Base-by-base conservation (phyloP, 1,284 basidiomycete genomes). In the Cerrena zonata region DNA sequence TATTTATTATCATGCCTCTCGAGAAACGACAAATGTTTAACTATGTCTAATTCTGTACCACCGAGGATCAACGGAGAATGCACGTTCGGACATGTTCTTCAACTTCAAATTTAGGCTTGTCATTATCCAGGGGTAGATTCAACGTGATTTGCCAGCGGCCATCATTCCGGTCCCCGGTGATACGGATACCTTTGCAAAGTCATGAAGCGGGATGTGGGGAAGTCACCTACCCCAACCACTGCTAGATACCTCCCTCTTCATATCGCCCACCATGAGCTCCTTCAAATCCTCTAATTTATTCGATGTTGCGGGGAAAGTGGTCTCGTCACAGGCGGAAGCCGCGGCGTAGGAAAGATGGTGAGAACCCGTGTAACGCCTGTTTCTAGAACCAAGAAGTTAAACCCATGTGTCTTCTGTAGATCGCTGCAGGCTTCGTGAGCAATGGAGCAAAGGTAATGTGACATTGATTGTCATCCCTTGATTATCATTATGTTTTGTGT, bases 281-380 rank as follows among this genome's bases (percentile, higher is more conserved):
- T 67, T 77, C 27, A 62, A 72, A 47, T 55, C 66, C 10, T 56
- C 65, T n/a, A 72, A 67, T 23, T 65, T 86, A 23, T 86, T 86
- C 65, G 61, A 69, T 48, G 80, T 86, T 50, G 68, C 75, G 46
- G 78, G 70, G 43, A 86, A 84, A 61, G 76, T 84, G 3, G 79
- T 81, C 69, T 87, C 30, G 73, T 86, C 34, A 86, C 84, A 0
- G 86, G 85, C n/a, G 85, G 84, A n/a, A 84, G 79, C 39, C 70
- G 81, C 50, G 84, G 83, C 23, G 78, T 86, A 42, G 82, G 84
- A 23, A 84, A 82, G 69, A 84, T 83, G 82, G 82, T 81, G 48
- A 53, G 76, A 40, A 66, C 21, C 18, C n/a, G n/a, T n/a, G n/a
- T n/a, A n/a, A n/a, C n/a, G n/a, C n/a, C n/a, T n/a, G n/a, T 30